Evolutionary conservation across 495 filamentous ascomycete species (phyloP).

Genomic region (Hypoxylon fuscum): DNA sequence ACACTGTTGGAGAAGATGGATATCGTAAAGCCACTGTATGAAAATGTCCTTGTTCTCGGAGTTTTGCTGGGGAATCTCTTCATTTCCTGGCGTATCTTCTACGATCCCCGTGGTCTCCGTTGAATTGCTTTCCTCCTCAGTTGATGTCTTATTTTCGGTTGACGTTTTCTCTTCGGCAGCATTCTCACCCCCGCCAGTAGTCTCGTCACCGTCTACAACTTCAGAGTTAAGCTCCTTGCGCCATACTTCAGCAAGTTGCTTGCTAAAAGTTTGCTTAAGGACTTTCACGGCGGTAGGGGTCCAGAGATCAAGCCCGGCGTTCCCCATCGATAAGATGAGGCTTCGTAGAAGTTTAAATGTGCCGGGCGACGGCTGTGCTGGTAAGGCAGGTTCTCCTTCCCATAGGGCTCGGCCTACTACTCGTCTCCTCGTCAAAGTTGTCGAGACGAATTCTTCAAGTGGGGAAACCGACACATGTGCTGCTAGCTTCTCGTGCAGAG

Average conservation of each 20-base stretch:
- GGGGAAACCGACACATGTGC: conserved; percentile 45
- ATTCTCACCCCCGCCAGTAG: conserved; percentile 10
- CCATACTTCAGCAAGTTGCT: conserved; percentile 56
- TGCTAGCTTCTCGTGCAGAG: conserved; percentile 66
- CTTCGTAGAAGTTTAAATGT: conserved; percentile 78
- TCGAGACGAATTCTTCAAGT: conserved; percentile 52
- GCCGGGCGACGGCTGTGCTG: conserved; percentile 81
- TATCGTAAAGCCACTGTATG: conserved; percentile 82
- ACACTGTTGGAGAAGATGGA: conserved; percentile 68
- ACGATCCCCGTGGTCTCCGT: too few relatives aligned
- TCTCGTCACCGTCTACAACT: conserved; percentile 1
- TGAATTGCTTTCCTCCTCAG: conserved; percentile 3
- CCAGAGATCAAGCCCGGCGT: conserved; percentile 83
- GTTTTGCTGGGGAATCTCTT: conserved; percentile 3
- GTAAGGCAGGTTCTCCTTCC: conserved; percentile 79
- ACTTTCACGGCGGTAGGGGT: conserved; percentile 70
- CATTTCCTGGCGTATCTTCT: conserved; percentile 20
- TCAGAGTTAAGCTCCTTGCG: conserved; percentile 43
- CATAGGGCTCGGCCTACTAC: conserved; percentile 69
- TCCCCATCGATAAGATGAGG: conserved; percentile 71
- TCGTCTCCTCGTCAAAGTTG: conserved; percentile 49
- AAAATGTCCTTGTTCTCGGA: conserved; percentile 60
- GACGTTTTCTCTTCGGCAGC: conserved; percentile 12
- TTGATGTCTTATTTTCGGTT: too few relatives aligned
- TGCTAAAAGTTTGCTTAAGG: conserved; percentile 66